Evolutionary conservation across 2,329 filamentous ascomycete species (phyloP), one percentile per base, ranked within the genome.

Genomic region (Stromatinia cepivora): DNA sequence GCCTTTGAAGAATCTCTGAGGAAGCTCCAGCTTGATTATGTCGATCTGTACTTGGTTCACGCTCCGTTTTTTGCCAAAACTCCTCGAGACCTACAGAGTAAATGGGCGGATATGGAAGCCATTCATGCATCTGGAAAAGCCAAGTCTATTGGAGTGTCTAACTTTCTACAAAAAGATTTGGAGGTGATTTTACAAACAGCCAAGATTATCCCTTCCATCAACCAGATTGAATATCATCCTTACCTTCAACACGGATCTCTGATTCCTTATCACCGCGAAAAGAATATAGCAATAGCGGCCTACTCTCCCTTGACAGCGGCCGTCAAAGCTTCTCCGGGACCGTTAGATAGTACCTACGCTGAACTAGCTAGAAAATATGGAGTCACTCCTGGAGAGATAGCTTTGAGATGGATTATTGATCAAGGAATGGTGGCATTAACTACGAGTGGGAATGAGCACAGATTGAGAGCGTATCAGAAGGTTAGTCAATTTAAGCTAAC

Each of bases 151-250:
- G 92, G 92, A 65, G 88, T 95, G 20, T 92, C 89, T 76, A 95
- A 94, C 81, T 94, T 91, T 76, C 76, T 86, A 45, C 80, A 84
- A 74, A 76, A 80, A 56, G 81, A 90, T 73, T 79, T 90, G 28
- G 84, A 89, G 77, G 76, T 80, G 3, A 77, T 89, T 54, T 81
- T 90, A 2, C 78, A 84, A 77, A 87, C 87, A 7, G 88, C 88
- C 64, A 85, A 84, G 74, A 78, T 90, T 71, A 77, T 82, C 4
- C 92, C 92, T 0, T 88, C 86, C 9, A 85, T 91, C 71, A 94
- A 94, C 81, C 92, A 95, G 83, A 91, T 94, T 76, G 92, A 94
- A 81, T 89, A 87, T 76, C 90, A 95, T 79, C 91, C 92, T 0
- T 92, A 92, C 78, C 82, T 91, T 65, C 89, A 91, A 79, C 89